These are phyloP conservation scores for Brachypodium distachyon DNA, from an alignment of 202 grass and related monocot species.

Conservation along the genomic window DNA sequence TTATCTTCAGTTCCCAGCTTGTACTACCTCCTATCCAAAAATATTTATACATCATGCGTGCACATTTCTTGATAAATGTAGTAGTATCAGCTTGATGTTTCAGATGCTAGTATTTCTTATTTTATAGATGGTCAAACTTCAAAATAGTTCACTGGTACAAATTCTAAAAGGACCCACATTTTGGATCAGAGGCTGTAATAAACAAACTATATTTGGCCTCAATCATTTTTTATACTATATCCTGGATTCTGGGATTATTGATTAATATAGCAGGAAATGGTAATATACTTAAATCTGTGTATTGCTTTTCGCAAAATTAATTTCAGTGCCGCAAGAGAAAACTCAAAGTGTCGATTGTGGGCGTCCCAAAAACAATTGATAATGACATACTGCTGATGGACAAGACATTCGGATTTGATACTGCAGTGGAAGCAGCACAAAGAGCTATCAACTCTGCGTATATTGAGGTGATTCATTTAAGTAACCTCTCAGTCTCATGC, in stretches of 20 bases:
- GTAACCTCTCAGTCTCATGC: background rate
- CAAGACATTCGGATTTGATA: constrained; percentile 98
- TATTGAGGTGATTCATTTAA: constrained; percentile 67
- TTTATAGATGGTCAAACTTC: too few species aligned
- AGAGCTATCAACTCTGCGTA: constrained; percentile 97
- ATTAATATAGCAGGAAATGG: background rate
- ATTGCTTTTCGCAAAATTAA: constrained; percentile 1
- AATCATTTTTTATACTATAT: background rate
- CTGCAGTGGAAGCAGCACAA: constrained; percentile 96
- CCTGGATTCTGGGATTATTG: background rate
- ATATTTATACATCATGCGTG: too few species aligned
- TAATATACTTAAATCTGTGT: constrained; percentile 11
- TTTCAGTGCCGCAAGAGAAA: constrained; percentile 84
- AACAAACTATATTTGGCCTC: background rate
- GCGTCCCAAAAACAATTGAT: constrained; percentile 96
- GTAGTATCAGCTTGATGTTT: too few species aligned
- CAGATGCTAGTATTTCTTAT: too few species aligned
- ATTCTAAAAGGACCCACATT: too few species aligned
- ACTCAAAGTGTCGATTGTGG: constrained; percentile 68
- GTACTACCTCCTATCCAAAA: too few species aligned
- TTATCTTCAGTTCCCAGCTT: background rate
- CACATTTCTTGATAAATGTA: too few species aligned
- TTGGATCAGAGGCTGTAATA: too few species aligned
- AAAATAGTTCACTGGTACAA: too few species aligned
- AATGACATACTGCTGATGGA: constrained; percentile 99